Percentiles rank a stretch among this genome's conserved stretches.
phyloP scores from a whole-genome alignment of 2,329 filamentous ascomycete genomes.

The Emergomyces pasteurianus region DNA sequence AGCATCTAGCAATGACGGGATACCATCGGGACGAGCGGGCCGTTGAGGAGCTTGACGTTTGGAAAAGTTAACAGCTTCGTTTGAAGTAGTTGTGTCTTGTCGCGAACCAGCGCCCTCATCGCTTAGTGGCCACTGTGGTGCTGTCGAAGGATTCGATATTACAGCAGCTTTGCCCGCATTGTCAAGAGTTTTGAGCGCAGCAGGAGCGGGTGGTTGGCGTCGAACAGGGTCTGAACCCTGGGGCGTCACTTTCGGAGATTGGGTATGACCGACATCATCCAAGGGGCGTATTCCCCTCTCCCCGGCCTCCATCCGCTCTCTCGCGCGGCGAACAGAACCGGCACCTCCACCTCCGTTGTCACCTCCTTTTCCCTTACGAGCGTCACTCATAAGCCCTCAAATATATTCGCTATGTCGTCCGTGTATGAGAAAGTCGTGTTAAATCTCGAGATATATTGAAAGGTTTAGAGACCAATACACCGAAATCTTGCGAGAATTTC shows the following conservation, averaged over 20 bases:
- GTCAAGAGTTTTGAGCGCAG: conserved; percentile 8
- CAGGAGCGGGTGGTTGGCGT: conserved; percentile 8
- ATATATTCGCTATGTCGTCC: conserved; percentile 8
- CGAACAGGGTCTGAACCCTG: not conserved
- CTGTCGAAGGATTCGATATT: conserved; percentile 19
- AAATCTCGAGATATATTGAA: not conserved
- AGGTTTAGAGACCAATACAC: not conserved
- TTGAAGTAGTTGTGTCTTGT: conserved; percentile 15
- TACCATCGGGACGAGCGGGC: conserved; percentile 28
- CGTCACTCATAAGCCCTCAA: conserved; percentile 15
- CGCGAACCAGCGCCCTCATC: conserved; percentile 20
- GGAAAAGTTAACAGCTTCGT: conserved; percentile 18
- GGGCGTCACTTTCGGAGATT: not conserved
- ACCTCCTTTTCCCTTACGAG: conserved; percentile 5
- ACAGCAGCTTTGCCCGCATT: conserved; percentile 4
- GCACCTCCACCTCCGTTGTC: conserved; percentile 11
- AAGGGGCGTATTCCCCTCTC: conserved; percentile 4
- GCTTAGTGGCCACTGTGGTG: conserved; percentile 37
- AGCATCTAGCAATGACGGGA: conserved; percentile 27
- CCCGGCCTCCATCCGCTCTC: conserved; percentile 23
- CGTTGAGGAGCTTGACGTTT: conserved; percentile 31
- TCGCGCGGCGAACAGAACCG: conserved; percentile 26
- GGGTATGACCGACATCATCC: not conserved
- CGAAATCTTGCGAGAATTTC: not conserved
- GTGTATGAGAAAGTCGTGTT: not conserved